phyloP scores from a whole-genome alignment of 2,329 filamentous ascomycete species.

The Esteya vermicola region DNA sequence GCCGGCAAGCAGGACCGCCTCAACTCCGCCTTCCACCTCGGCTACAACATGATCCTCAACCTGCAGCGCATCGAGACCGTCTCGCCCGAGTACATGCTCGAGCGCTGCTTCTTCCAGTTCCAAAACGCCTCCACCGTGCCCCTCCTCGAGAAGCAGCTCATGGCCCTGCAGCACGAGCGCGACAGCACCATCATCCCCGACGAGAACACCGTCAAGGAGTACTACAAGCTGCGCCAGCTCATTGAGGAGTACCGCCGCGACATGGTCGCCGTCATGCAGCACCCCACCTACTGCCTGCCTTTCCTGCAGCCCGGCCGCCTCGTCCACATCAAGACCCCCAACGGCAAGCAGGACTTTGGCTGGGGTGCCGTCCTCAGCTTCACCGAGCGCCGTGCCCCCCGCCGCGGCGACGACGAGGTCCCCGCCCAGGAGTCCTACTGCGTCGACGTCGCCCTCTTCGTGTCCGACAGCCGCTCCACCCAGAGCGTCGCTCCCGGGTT shows the following conservation, averaged over 20 bases:
- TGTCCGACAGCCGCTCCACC: constrained; percentile 31
- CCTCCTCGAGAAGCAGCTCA: constrained; percentile 67
- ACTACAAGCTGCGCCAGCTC: constrained; percentile 79
- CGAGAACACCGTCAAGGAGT: constrained; percentile 81
- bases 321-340: constrained; percentile 66
- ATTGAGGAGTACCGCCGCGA: constrained; percentile 74
- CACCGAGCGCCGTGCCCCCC: constrained; percentile 48
- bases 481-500: constrained; percentile 26
- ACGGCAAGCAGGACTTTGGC: constrained; percentile 62
- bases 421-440: constrained; percentile 65
- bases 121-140: constrained; percentile 87
- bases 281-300: constrained; percentile 71
- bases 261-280: constrained; percentile 82
- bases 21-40: constrained; percentile 93
- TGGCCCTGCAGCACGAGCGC: constrained; percentile 61
- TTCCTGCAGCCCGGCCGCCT: constrained; percentile 82
- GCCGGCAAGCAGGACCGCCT: constrained; percentile 93
- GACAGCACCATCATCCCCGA: constrained; percentile 66
- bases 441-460: constrained; percentile 63
- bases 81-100: constrained; percentile 97
- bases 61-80: constrained; percentile 97
- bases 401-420: constrained; percentile 49
- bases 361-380: constrained; percentile 85
- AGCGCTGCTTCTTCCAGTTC: constrained; percentile 95
- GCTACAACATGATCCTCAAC: constrained; percentile 99